Percentiles rank a stretch among this genome's conserved stretches.
Conservation (phyloP, 306 rosid genomes). For the Cicer cuneatum region DNA sequence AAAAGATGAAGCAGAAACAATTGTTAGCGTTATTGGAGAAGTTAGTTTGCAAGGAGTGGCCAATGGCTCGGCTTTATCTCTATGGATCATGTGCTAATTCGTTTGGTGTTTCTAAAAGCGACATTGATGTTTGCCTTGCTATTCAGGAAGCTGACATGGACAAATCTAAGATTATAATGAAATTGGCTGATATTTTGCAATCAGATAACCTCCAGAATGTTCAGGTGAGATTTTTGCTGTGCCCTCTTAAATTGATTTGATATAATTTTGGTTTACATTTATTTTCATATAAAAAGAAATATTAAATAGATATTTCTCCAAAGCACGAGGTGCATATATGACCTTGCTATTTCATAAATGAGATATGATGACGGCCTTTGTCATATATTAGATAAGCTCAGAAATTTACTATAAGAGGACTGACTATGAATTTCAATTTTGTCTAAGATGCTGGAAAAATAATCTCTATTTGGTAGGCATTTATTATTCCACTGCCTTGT, state of each 20-base stretch:
- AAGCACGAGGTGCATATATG: constrained; percentile 19
- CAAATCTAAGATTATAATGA: constrained; percentile 77
- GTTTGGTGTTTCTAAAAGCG: constrained; percentile 91
- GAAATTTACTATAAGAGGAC: neutral
- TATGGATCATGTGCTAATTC: constrained; percentile 98
- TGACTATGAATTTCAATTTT: constrained; percentile 6
- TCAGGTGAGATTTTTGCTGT: constrained; percentile 66
- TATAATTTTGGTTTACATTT: neutral
- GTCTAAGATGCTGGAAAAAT: neutral
- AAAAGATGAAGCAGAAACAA: constrained; percentile 80
- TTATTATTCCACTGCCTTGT: neutral
- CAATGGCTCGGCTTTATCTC: constrained; percentile 73
- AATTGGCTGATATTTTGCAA: constrained; percentile 83
- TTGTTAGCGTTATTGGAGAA: constrained; percentile 69
- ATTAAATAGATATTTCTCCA: neutral
- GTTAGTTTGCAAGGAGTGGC: constrained; percentile 78
- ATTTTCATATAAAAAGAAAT: constrained; percentile 6
- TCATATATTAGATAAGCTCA: constrained; percentile 7
- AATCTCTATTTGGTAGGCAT: neutral
- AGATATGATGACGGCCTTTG: constrained; percentile 10
- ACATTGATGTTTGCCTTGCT: constrained; percentile 91
- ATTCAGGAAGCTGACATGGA: constrained; percentile 69
- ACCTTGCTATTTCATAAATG: constrained; percentile 27
- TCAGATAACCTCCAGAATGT: constrained; percentile 88
- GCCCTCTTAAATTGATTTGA: constrained; percentile 28